These are phyloP conservation scores for Bothriochloa decipiens DNA, from an alignment of 176 grass and related monocot species.

Conservation along the genomic window DNA sequence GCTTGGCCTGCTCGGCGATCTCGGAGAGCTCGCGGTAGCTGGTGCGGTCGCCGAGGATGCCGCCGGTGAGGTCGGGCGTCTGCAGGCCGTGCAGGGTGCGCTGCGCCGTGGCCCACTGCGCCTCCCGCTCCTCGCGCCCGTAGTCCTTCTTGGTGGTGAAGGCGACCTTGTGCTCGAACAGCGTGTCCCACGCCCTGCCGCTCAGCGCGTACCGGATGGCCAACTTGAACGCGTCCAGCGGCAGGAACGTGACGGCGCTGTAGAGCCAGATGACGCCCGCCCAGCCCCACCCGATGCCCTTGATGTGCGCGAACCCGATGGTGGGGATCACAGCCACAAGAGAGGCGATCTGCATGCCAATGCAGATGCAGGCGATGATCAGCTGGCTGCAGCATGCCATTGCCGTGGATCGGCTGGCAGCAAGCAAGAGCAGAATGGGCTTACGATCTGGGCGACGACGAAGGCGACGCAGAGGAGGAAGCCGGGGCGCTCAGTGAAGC, in stretches of 20 bases:
- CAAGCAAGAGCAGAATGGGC: neutral
- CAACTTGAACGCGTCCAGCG: conserved; percentile 89
- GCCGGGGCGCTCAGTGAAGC: conserved; percentile 69
- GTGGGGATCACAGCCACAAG: conserved; percentile 64
- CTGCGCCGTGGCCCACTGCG: conserved; percentile 94
- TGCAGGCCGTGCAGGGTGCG: conserved; percentile 87
- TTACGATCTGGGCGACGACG: conserved; percentile 85
- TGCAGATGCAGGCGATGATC: too few species aligned
- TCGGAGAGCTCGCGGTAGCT: conserved; percentile 81
- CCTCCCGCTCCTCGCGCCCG: conserved; percentile 80
- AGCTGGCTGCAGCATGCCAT: neutral
- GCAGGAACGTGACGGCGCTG: conserved; percentile 72
- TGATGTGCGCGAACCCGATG: conserved; percentile 64
- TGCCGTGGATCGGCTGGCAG: neutral
- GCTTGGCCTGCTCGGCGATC: conserved; percentile 95
- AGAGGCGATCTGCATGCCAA: conserved; percentile 61
- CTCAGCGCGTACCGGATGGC: conserved; percentile 80
- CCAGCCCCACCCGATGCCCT: conserved; percentile 89
- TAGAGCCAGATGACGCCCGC: conserved; percentile 96
- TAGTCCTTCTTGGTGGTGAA: conserved; percentile 97
- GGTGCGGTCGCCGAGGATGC: conserved; percentile 40
- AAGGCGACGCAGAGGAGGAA: conserved; percentile 68
- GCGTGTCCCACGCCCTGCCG: conserved; percentile 88
- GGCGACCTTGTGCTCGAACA: conserved; percentile 79
- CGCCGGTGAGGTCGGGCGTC: conserved; percentile 33